A percentile compares a stretch with the other conserved stretches of the same genome.
Evolutionary conservation across 495 filamentous ascomycete species (phyloP).

Genomic region (Aspergillus heteromorphus): DNA sequence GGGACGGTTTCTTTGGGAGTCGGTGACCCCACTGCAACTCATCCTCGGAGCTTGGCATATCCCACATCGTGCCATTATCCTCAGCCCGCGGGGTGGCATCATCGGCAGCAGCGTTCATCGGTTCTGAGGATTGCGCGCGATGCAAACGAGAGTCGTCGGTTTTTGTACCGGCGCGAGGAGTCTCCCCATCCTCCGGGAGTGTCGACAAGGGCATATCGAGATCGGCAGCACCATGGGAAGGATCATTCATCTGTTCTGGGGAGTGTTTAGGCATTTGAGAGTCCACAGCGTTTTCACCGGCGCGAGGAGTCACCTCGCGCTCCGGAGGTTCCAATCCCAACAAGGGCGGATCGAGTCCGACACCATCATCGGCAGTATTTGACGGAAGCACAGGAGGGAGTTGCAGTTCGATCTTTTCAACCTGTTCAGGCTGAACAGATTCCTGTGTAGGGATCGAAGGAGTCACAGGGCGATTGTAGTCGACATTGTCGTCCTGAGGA

Average conservation of each 20-base stretch:
- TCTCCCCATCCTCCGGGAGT: background rate
- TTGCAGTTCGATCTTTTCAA: background rate
- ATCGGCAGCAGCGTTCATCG: conserved; percentile 6
- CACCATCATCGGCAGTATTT: background rate
- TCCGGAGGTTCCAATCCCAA: background rate
- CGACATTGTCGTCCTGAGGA: background rate
- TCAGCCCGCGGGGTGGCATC: conserved; percentile 13
- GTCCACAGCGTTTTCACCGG: background rate
- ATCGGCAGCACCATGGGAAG: conserved; percentile 11
- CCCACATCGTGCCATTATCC: conserved; percentile 15
- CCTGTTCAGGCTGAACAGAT: background rate
- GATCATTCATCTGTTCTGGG: conserved; percentile 3
- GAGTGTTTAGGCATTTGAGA: background rate
- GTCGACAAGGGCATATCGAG: background rate
- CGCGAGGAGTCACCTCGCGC: background rate
- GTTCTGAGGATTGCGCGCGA: conserved; percentile 2
- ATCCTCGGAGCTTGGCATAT: conserved; percentile 28
- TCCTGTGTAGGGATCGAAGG: background rate
- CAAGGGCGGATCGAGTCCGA: background rate
- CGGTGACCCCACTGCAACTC: conserved; percentile 23
- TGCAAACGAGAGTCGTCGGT: background rate
- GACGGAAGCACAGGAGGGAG: background rate
- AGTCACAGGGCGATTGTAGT: background rate
- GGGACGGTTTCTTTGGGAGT: conserved; percentile 7
- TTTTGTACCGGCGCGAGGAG: background rate